Evolutionary conservation across 2,329 filamentous ascomycete genomes (phyloP).

Genomic region (Fusarium pininemorale): DNA sequence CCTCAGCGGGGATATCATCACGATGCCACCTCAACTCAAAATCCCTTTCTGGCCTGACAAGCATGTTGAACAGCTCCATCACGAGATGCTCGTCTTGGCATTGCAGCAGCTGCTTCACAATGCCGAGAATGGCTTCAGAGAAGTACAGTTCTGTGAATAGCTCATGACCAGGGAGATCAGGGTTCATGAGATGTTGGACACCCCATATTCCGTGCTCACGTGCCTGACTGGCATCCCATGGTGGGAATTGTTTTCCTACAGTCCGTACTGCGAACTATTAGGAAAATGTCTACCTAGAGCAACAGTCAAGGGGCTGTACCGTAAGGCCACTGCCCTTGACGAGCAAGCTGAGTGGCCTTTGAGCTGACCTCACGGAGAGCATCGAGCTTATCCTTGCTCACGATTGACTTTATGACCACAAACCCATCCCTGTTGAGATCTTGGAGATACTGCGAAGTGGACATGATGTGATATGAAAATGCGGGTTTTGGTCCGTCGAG

Average conservation of each 20-base stretch:
- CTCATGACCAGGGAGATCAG: conserved; percentile 68
- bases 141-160: conserved; percentile 79
- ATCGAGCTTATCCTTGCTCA: conserved; percentile 64
- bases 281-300: conserved; percentile 60
- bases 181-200: conserved; percentile 85
- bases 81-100: conserved; percentile 71
- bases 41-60: conserved; percentile 75
- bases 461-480: conserved; percentile 20
- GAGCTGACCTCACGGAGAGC: conserved; percentile 68
- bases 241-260: conserved; percentile 85
- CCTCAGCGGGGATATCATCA: conserved; percentile 79
- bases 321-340: conserved; percentile 79
- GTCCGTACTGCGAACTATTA: not conserved
- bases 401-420: conserved; percentile 73
- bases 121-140: conserved; percentile 66
- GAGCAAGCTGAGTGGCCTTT: conserved; percentile 67
- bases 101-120: conserved; percentile 71
- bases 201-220: conserved; percentile 81
- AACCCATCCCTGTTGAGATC: conserved; percentile 77
- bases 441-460: conserved; percentile 45
- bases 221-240: conserved; percentile 72
- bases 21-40: conserved; percentile 87
- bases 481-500: not conserved
- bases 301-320: conserved; percentile 60
- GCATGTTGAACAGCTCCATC: conserved; percentile 89